phyloP scores from a whole-genome alignment of 371 early-diverging fungal species.

The Rhizopus sp. region DNA sequence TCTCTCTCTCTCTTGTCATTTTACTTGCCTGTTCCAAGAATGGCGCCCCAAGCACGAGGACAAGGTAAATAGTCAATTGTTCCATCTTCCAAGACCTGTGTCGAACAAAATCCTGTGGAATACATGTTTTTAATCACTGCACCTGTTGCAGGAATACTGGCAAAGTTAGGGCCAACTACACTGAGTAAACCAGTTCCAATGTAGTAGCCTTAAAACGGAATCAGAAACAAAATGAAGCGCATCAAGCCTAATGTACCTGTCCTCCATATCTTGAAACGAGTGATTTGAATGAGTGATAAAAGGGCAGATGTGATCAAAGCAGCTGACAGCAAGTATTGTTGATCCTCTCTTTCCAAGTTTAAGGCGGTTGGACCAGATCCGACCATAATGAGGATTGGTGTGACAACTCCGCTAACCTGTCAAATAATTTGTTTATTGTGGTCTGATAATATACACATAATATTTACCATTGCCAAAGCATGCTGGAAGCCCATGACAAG shows the following conservation, averaged over 20 bases:
- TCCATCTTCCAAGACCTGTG: slow-evolving; percentile 44
- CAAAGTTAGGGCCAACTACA: slow-evolving; percentile 62
- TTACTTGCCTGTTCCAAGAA: slow-evolving; percentile 56
- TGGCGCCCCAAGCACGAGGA: slow-evolving; percentile 60
- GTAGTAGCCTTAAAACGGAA: slow-evolving; percentile 35
- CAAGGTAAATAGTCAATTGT: slow-evolving; percentile 50
- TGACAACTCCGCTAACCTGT: slow-evolving; percentile 65
- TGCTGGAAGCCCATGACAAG: slow-evolving; percentile 67
- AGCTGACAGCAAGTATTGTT: slow-evolving; percentile 57
- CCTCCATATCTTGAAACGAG: slow-evolving; percentile 53
- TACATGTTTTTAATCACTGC: slow-evolving; percentile 47
- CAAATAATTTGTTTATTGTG: slow-evolving; percentile 3
- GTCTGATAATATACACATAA: background rate
- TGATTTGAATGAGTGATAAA: slow-evolving; percentile 60
- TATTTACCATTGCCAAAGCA: slow-evolving; percentile 45
- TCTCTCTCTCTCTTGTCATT: background rate
- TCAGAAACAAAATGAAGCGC: background rate
- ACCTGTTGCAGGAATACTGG: slow-evolving; percentile 47
- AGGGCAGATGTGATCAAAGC: slow-evolving; percentile 63
- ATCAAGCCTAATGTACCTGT: slow-evolving; percentile 21
- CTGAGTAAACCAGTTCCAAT: slow-evolving; percentile 60
- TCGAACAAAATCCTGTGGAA: slow-evolving; percentile 47
- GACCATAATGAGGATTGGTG: slow-evolving; percentile 59
- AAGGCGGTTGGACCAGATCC: slow-evolving; percentile 52
- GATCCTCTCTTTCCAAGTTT: slow-evolving; percentile 48